A percentile compares a stretch with the other conserved stretches of the same genome.
Conservation (phyloP, 1,284 basidiomycete genomes). For the Puccinia polysora region DNA sequence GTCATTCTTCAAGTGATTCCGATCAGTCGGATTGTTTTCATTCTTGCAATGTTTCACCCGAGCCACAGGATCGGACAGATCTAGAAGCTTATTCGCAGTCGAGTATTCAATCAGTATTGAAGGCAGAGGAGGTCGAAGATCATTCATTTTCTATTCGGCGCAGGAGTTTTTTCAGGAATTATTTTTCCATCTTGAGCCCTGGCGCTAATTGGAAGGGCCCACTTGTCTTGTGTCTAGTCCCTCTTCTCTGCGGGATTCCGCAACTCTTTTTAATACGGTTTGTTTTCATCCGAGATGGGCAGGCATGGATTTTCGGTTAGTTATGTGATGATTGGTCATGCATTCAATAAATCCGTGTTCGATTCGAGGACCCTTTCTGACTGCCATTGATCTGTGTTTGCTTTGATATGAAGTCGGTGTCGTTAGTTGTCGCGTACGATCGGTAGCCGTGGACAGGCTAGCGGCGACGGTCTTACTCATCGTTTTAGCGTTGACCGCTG, state of each 20-base stretch:
- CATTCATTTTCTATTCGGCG: background rate
- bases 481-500: conserved; percentile 11
- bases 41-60: no score
- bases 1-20: no score
- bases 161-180: background rate
- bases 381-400: no score
- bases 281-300: background rate
- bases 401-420: background rate
- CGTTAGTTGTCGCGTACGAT: conserved; percentile 13
- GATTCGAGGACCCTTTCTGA: background rate
- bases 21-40: no score
- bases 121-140: no score
- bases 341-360: background rate
- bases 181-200: background rate
- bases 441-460: conserved; percentile 3
- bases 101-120: no score
- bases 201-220: background rate
- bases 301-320: conserved; percentile 15
- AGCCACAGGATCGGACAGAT: no score
- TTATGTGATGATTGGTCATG: background rate
- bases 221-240: conserved; percentile 12
- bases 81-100: no score
- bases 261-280: conserved; percentile 1
- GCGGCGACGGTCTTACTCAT: background rate
- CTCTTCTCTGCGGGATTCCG: conserved; percentile 10